Evolutionary conservation across 108 stramenopile species (phyloP).

Genomic region (Bacterosira constricta): DNA sequence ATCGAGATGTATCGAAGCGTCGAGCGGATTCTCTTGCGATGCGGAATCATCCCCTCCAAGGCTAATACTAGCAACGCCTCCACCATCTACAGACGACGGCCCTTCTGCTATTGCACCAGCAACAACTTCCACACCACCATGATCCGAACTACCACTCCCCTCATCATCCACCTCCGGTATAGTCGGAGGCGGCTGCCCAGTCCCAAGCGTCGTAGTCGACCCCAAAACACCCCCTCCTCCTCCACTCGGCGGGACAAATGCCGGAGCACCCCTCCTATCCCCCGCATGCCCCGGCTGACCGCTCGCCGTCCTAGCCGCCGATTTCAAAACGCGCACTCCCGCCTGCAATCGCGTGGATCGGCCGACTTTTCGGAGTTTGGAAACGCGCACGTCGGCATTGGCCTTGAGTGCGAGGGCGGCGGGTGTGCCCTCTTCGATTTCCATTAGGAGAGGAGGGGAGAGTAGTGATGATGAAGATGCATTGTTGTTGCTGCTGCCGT

Average conservation of each 20-base stretch:
- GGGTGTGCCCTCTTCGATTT: constrained; percentile 78
- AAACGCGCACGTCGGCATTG: constrained; percentile 71
- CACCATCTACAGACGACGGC: no score
- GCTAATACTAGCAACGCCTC: neutral
- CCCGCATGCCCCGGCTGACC: constrained; percentile 55
- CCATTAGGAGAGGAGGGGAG: constrained; percentile 30
- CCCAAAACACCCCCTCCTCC: neutral
- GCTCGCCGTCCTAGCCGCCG: constrained; percentile 43
- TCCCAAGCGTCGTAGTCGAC: neutral
- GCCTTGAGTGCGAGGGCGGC: constrained; percentile 82
- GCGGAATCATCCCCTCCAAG: neutral
- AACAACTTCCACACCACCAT: neutral
- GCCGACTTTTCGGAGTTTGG: constrained; percentile 69
- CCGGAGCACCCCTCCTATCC: constrained; percentile 59
- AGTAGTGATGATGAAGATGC: neutral
- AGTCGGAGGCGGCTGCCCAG: constrained; percentile 21
- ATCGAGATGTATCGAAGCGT: neutral
- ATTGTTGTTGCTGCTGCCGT: neutral
- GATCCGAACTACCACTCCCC: constrained; percentile 14
- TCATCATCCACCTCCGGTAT: constrained; percentile 42
- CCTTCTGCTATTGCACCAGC: neutral
- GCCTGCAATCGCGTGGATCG: constrained; percentile 66
- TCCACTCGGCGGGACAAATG: constrained; percentile 29
- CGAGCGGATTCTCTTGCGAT: neutral
- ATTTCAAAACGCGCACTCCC: constrained; percentile 68